Base-by-base conservation (phyloP, 2,329 filamentous ascomycete genomes). In the Fusarium sambucinum region DNA sequence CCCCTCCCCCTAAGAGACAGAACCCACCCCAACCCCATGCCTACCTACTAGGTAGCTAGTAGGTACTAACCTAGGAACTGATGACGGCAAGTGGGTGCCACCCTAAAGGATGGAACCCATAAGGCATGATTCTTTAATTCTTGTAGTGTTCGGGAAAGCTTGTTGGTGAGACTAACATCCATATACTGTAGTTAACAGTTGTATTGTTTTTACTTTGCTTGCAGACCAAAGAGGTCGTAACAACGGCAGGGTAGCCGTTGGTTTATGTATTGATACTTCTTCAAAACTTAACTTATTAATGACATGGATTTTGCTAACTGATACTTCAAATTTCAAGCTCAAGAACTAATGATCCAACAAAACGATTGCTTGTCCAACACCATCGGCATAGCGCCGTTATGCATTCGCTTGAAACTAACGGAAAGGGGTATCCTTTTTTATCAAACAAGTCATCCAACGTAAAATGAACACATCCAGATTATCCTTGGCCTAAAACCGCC, bases 391-490 rank as follows among this genome's bases (percentile, higher is more conserved):
- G 54, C 45, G 61, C 54, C 55, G 58, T 54, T 56, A 61, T 65
- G 62, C 58, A 63, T 60, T 55, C 53, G 51, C 56, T 56, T 58
- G 64, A 47, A 58, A 59, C 46, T 52, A 70, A 61, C 63, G 68
- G 55, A 70, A 63, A 62, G 62, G 72, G 72, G 69, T 74, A 74
- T 73, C 71, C 64, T 68, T 64, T 62, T 63, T 27, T 64, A 62
- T 54, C 55, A 71, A 71, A 56, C 56, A 54, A 57, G 32, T 64
- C 68, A 65, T 70, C 59, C 62, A 67, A 68, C 55, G 61, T 66
- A 42, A 63, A 58, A 60, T 37, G 67, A 66, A 40, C 53, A 51
- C 48, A 62, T 64, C 46, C 58, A 69, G 53, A 59, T 54, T 42
- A 27, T 60, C 37, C 46, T 33, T 33, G 47, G 41, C 47, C 57